Percentiles rank a stretch among this genome's conserved stretches.
These are phyloP conservation scores for Barbarea vulgaris DNA, from an alignment of 345 rosid genomes.

Conservation along the genomic window DNA sequence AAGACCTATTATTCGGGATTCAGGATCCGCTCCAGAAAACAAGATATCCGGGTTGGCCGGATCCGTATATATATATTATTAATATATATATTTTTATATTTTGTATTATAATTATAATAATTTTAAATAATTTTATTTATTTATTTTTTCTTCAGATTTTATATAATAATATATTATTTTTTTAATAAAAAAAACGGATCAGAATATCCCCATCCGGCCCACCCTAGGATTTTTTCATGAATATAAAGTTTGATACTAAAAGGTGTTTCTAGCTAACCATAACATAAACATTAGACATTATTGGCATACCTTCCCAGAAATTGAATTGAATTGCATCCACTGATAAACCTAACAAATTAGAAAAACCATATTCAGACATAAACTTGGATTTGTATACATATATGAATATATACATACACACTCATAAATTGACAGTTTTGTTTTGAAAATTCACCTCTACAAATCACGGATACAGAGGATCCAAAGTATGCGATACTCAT, in stretches of 20 bases:
- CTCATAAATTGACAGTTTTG: not conserved
- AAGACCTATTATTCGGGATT: too few species aligned
- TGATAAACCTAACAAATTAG: constrained; percentile 55
- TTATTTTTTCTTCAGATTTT: too few species aligned
- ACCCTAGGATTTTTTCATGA: too few species aligned
- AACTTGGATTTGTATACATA: not conserved
- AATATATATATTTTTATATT: too few species aligned
- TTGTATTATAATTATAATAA: too few species aligned
- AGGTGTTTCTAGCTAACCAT: not conserved
- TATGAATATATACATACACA: not conserved
- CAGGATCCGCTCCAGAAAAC: too few species aligned
- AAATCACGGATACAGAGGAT: constrained; percentile 74
- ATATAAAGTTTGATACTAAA: not conserved
- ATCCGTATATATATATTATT: too few species aligned
- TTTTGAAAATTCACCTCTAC: constrained; percentile 54
- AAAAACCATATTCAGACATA: constrained; percentile 5
- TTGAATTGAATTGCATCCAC: constrained; percentile 70
- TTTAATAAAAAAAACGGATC: too few species aligned
- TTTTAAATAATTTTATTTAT: too few species aligned
- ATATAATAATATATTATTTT: too few species aligned
- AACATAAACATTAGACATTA: constrained; percentile 3
- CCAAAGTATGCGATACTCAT: constrained; percentile 77
- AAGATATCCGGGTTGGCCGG: too few species aligned
- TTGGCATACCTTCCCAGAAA: constrained; percentile 74
- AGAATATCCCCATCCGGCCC: too few species aligned